Conservation (phyloP, 208 protist species). For the Acanthamoeba lenticulata region DNA sequence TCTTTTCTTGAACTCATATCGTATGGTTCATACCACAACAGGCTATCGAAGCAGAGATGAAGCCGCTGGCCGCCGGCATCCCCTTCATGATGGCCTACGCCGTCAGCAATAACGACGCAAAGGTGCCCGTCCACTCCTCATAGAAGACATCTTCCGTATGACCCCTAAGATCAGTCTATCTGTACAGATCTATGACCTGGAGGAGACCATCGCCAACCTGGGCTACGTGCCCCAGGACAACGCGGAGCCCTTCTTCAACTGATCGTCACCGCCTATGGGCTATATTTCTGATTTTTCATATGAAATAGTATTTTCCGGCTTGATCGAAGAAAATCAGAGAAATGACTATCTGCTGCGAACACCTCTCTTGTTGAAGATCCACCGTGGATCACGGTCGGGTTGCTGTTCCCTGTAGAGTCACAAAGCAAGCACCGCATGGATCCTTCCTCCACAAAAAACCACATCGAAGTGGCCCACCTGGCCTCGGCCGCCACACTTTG, state of each 20-base stretch:
- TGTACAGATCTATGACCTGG: background rate
- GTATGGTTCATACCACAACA: background rate
- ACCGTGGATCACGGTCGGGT: no score
- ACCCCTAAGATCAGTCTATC: background rate
- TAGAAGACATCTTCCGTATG: background rate
- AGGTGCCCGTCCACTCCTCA: background rate
- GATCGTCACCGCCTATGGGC: no score
- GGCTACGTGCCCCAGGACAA: background rate
- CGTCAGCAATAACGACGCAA: background rate
- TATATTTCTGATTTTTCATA: no score
- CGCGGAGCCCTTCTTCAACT: background rate
- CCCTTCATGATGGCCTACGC: conserved; percentile 22
- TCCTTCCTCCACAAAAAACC: no score
- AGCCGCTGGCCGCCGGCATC: background rate
- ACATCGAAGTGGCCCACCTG: no score
- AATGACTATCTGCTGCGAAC: no score
- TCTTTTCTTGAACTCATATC: background rate
- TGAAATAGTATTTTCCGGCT: no score
- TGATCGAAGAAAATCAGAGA: no score
- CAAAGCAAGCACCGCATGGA: no score
- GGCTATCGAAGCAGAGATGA: background rate
- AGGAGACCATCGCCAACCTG: background rate
- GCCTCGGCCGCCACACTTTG: no score
- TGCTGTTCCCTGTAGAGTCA: no score
- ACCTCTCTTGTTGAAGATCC: no score